Evolutionary conservation across 2,329 filamentous ascomycete species (phyloP), one percentile per base, ranked within the genome.

Genomic region (Neocucurbitaria cava): DNA sequence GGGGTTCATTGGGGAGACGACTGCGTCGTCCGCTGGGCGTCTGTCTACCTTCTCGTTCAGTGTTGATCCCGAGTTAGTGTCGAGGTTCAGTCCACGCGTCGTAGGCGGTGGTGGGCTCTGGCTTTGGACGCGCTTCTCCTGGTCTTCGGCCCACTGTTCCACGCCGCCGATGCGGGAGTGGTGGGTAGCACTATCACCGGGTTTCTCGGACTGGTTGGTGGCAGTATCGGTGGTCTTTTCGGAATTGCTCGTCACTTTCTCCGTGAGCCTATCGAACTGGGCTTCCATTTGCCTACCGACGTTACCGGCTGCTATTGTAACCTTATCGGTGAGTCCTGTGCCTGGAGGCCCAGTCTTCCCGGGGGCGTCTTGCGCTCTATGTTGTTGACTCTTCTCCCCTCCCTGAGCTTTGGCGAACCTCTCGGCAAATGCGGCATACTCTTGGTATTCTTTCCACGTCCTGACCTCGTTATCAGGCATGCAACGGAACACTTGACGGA

Each of bases 391-490:
- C 77, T 78, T 80, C 23, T 85, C 73, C 63, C 79, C 65, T 66
- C 81, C 74, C 80, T 91, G 75, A 66, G 84, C 76, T 65, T 89
- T 87, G 51, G 85, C 84, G 79, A 99, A 97, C 41, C 87, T 85
- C 62, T 89, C 87, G 17, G 84, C 83, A 72, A 97, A 98, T 4
- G 87, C 83, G 49, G 85, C 83, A 70, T 90, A 96, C 62, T 96
- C 89, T 59, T 91, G 89, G 76, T 99, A 99, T 60, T 96, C 90
- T 62, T 90, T 88, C 95, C 95, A 99, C 39, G 90, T 94, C 60
- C 87, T 89, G 23, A 96, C 95, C 70, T 97, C 92, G 46, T 88
- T 97, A 73, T 99, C 95, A 1, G 95, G 95, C 90, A 96, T 96
- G 76, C 93, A 97, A 42, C 93, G 88, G 80, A 99, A 99, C 8